Evolutionary conservation across 345 rosid genomes (phyloP), one percentile per base, ranked within the genome.

Genomic region (Boechera divaricarpa): DNA sequence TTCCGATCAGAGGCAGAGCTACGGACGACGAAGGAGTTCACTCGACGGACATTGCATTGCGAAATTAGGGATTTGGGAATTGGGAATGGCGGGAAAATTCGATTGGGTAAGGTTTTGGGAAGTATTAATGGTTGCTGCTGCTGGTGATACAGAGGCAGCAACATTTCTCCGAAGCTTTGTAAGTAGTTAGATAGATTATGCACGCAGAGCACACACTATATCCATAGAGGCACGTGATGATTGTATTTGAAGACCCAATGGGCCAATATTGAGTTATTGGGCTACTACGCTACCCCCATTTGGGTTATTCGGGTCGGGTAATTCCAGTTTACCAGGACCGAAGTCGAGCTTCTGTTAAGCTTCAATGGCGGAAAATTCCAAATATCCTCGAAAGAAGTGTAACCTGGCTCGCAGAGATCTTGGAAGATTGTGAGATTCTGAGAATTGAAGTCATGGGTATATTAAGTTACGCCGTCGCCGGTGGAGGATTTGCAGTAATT

Each of bases 401-500:
- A 29, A 32, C 31, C 35, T 13, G 62, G 18, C 39, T 52, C 49
- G 44, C 29, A 28, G 63, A 32, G 51, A 74, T 65, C 63, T 8
- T 12, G 33, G 29, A 67, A 49, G 68, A 70, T 39, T 49, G 61
- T 11, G 64, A 32, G 26, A 31, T 41, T 38, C 47, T 26, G 39
- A 10, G 56, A 5, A 7, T 16, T 39, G 3, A 38, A 58, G 35
- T 16, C 15, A 91, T 91, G 97, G 92, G 90, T 2, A 52, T 91
- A 49, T 58, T 85, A 61, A 41, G 84, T 7, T 75, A 82, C 78
- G 84, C 84, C 74, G 63, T 83, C 38, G 83, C 91, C 21, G 92
- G 88, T 62, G 87, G 87, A n/a, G 91, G 89, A 0, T 88, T 86
- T 77, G 75, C 89, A 12, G 73, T 89, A 47, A 86, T 88, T 67